A percentile compares a stretch with the other conserved stretches of the same genome.
phyloP scores from a whole-genome alignment of 1,284 basidiomycete species.

The Microbotryomycetes sp. region DNA sequence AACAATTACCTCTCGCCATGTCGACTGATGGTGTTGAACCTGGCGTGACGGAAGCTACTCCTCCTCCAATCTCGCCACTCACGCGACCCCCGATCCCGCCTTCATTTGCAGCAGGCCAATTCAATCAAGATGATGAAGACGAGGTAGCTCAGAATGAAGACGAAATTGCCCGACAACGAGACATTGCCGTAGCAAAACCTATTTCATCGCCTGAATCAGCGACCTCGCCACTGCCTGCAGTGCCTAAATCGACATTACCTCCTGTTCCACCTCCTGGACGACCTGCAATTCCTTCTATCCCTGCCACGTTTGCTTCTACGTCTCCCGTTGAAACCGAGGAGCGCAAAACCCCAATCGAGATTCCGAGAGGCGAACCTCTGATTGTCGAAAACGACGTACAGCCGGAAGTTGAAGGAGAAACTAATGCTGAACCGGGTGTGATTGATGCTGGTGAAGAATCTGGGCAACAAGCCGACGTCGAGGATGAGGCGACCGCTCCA shows the following conservation, averaged over 20 bases:
- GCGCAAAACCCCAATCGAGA: neutral
- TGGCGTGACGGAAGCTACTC: neutral
- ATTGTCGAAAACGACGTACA: neutral
- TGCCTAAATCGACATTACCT: neutral
- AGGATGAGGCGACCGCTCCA: neutral
- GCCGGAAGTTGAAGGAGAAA: neutral
- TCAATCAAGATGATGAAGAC: too few species aligned
- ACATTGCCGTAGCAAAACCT: neutral
- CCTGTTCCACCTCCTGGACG: neutral
- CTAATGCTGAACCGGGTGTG: slow-evolving; percentile 3
- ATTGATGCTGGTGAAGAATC: slow-evolving; percentile 6
- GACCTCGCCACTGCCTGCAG: too few species aligned
- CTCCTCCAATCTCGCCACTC: neutral
- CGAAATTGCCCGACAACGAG: neutral
- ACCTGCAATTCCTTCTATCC: slow-evolving; percentile 2
- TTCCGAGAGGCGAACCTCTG: neutral
- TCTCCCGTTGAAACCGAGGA: neutral
- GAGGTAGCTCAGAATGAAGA: neutral
- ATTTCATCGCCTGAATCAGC: neutral
- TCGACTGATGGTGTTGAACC: neutral
- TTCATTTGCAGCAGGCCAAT: neutral
- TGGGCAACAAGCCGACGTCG: slow-evolving; percentile 9
- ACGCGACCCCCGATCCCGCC: neutral
- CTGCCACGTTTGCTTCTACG: slow-evolving; percentile 6
- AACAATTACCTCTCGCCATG: neutral